These are phyloP conservation scores for Talaromyces sp. DNA, from an alignment of 2,329 filamentous ascomycete species.

Conservation along the genomic window DNA sequence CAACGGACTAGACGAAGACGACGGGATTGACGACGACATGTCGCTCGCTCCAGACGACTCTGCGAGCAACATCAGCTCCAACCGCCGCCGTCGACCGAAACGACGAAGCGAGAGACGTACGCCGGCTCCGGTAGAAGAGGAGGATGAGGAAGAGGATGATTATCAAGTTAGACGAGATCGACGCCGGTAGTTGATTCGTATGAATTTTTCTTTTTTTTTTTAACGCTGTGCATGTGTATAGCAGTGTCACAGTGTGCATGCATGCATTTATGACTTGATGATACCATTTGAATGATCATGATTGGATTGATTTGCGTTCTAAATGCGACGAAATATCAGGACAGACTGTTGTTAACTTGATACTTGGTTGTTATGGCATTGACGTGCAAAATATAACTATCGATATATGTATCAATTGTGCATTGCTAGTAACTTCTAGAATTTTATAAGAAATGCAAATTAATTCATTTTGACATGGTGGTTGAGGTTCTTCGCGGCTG, in stretches of 20 bases:
- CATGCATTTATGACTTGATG: not conserved
- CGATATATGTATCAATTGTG: no score
- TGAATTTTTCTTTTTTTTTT: not conserved
- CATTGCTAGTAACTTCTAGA: no score
- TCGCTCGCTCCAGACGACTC: conserved; percentile 47
- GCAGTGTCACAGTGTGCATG: not conserved
- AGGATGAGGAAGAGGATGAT: conserved; percentile 38
- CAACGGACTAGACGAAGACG: conserved; percentile 40
- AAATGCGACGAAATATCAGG: not conserved
- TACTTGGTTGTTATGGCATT: no score
- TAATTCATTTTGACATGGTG: no score
- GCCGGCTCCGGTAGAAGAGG: conserved; percentile 44
- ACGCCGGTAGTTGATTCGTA: conserved; percentile 14
- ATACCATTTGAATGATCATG: not conserved
- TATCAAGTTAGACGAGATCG: conserved; percentile 23
- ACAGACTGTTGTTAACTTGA: not conserved
- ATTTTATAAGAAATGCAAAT: no score
- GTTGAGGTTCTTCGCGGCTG: no score
- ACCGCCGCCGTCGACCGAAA: conserved; percentile 41
- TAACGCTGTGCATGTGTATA: not conserved
- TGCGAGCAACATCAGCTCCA: conserved; percentile 47
- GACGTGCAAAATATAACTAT: no score
- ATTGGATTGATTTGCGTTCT: not conserved
- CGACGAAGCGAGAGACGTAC: conserved; percentile 46
- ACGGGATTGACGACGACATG: conserved; percentile 38